These are phyloP conservation scores for Sporodiniella umbellata DNA, from an alignment of 371 early-diverging fungal species.

Conservation along the genomic window DNA sequence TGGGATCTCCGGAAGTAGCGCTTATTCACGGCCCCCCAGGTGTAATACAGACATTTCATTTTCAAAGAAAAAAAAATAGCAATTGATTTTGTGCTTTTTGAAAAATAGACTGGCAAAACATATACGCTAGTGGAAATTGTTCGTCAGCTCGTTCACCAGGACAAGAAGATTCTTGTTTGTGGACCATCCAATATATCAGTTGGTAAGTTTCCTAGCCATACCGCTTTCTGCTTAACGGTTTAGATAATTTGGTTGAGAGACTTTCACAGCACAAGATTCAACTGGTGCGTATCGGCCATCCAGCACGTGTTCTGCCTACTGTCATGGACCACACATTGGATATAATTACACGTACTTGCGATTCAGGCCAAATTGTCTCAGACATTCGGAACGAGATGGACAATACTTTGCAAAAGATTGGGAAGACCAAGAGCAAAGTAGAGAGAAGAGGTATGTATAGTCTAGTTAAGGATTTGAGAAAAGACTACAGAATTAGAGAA, in stretches of 20 bases:
- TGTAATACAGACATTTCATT: slow-evolving; percentile 4
- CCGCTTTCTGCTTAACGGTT: too few relatives aligned
- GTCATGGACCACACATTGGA: slow-evolving; percentile 74
- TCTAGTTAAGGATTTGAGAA: slow-evolving; percentile 69
- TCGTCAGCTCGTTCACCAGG: slow-evolving; percentile 63
- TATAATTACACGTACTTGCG: slow-evolving; percentile 64
- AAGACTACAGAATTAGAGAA: slow-evolving; percentile 74
- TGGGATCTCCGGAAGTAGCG: slow-evolving; percentile 65
- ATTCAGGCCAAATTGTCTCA: slow-evolving; percentile 72
- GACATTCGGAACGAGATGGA: slow-evolving; percentile 86
- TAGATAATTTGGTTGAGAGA: slow-evolving; percentile 84
- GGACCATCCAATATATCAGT: slow-evolving; percentile 95
- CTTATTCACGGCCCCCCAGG: slow-evolving; percentile 91
- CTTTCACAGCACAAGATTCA: slow-evolving; percentile 55
- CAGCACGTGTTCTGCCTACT: slow-evolving; percentile 73
- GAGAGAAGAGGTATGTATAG: slow-evolving; percentile 69
- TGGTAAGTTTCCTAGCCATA: too few relatives aligned
- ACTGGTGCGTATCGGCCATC: slow-evolving; percentile 87
- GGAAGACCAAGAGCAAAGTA: slow-evolving; percentile 59
- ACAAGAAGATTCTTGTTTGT: slow-evolving; percentile 82
- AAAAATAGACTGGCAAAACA: slow-evolving; percentile 91
- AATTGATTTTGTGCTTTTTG: too few relatives aligned
- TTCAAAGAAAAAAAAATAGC: too few relatives aligned
- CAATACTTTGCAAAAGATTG: slow-evolving; percentile 53
- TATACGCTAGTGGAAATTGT: slow-evolving; percentile 88